These are phyloP conservation scores for Linnemannia exigua DNA, from an alignment of 192 early-diverging fungal species.

Conservation along the genomic window DNA sequence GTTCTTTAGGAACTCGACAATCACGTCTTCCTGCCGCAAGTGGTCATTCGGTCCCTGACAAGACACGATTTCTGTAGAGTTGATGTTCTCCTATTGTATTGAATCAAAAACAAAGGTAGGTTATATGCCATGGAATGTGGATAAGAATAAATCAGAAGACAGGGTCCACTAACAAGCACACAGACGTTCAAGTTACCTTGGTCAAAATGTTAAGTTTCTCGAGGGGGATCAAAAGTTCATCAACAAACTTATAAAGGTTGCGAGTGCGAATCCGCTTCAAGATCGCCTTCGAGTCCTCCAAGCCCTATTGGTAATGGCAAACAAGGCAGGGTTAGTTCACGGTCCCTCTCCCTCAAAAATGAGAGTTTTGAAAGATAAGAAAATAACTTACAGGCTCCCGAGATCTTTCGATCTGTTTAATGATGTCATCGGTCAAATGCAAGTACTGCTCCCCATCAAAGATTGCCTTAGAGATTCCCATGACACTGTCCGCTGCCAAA, in stretches of 20 bases:
- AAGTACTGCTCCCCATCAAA: conserved; percentile 76
- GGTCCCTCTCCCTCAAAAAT: not conserved
- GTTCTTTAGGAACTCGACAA: conserved; percentile 78
- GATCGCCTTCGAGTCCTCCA: conserved; percentile 77
- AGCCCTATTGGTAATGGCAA: conserved; percentile 39
- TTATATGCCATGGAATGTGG: not conserved
- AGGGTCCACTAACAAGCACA: no score
- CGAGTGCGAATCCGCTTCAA: conserved; percentile 82
- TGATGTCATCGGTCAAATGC: conserved; percentile 85
- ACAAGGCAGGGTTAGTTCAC: not conserved
- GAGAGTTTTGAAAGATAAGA: not conserved
- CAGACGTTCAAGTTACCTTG: conserved; percentile 47
- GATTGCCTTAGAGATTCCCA: conserved; percentile 76
- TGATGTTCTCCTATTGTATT: conserved; percentile 57
- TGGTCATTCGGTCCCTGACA: conserved; percentile 72
- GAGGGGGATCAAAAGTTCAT: conserved; percentile 77
- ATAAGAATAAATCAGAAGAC: not conserved
- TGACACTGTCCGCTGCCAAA: conserved; percentile 79
- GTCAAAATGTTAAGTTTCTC: conserved; percentile 57
- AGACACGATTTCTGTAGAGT: conserved; percentile 70
- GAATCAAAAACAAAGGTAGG: not conserved
- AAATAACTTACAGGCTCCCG: conserved; percentile 56
- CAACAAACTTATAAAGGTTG: conserved; percentile 90
- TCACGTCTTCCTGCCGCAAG: conserved; percentile 78
- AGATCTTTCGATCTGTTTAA: conserved; percentile 80